These are phyloP conservation scores for Rhodotorula glutinis DNA, from an alignment of 1,284 basidiomycete species.

Conservation along the genomic window DNA sequence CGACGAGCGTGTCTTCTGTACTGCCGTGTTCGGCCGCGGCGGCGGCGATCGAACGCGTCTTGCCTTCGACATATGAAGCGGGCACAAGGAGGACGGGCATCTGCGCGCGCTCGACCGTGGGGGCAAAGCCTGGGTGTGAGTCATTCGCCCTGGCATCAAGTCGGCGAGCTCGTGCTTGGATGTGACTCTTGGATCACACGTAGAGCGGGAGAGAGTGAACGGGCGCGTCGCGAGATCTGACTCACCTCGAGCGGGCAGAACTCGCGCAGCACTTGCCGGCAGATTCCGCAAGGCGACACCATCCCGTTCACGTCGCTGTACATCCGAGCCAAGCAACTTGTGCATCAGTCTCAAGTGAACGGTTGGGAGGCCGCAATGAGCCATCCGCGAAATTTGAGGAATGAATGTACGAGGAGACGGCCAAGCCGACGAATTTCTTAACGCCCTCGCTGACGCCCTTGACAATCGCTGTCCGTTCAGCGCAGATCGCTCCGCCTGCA, in stretches of 20 bases:
- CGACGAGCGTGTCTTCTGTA: conserved; percentile 13
- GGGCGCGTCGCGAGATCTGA: neutral
- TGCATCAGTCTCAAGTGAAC: neutral
- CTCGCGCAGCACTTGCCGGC: conserved; percentile 85
- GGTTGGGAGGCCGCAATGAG: neutral
- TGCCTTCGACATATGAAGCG: conserved; percentile 19
- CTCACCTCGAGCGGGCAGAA: conserved; percentile 62
- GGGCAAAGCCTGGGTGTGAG: too few relatives aligned
- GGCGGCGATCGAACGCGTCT: conserved; percentile 1
- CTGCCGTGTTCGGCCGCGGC: conserved; percentile 15
- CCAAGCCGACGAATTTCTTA: conserved; percentile 64
- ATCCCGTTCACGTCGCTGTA: conserved; percentile 62
- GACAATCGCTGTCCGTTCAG: conserved; percentile 80
- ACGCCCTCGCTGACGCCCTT: conserved; percentile 68
- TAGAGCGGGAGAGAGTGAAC: too few relatives aligned
- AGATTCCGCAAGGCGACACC: conserved; percentile 83
- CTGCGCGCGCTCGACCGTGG: conserved; percentile 1
- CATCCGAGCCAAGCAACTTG: too few relatives aligned
- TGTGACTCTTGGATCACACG: too few relatives aligned
- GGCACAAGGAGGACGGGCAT: conserved; percentile 35
- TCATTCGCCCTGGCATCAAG: too few relatives aligned
- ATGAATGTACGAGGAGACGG: conserved; percentile 52
- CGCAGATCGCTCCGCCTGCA: conserved; percentile 64
- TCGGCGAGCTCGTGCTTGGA: too few relatives aligned
- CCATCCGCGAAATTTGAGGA: neutral